phyloP scores from a whole-genome alignment of 495 filamentous ascomycete species.

The Penicillium alfredii region DNA sequence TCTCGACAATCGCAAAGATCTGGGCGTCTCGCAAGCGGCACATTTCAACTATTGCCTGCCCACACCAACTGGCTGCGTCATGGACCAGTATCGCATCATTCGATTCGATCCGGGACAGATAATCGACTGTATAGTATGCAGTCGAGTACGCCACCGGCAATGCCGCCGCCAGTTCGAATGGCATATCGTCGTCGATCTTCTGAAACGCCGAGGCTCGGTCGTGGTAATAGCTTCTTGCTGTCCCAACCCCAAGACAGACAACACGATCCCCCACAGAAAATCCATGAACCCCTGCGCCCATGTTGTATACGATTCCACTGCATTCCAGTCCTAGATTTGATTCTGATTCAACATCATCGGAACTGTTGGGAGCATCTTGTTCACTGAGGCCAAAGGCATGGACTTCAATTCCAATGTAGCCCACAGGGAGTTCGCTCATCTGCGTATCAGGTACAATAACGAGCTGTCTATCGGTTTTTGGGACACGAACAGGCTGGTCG shows the following conservation, averaged over 20 bases:
- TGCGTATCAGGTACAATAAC: slow-evolving; percentile 2
- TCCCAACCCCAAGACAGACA: slow-evolving; percentile 22
- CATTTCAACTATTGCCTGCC: slow-evolving; percentile 11
- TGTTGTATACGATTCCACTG: slow-evolving; percentile 35
- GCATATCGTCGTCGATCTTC: slow-evolving; percentile 9
- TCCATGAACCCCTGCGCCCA: slow-evolving; percentile 18
- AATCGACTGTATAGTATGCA: slow-evolving; percentile 7
- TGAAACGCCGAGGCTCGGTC: slow-evolving; percentile 14
- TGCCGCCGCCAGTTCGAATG: slow-evolving; percentile 11
- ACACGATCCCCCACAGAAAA: slow-evolving; percentile 45
- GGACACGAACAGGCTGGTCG: slow-evolving; percentile 7
- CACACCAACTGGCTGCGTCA: slow-evolving; percentile 7
- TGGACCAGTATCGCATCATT: slow-evolving; percentile 4
- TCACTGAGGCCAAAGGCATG: slow-evolving; percentile 34
- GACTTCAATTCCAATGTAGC: slow-evolving; percentile 26
- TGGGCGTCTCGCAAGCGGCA: neutral
- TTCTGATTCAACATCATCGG: slow-evolving; percentile 16
- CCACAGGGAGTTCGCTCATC: slow-evolving; percentile 4
- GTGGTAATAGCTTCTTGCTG: slow-evolving; percentile 14
- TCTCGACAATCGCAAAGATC: slow-evolving; percentile 3
- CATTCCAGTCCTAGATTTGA: slow-evolving; percentile 35
- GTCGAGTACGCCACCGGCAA: slow-evolving; percentile 10
- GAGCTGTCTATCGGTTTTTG: neutral
- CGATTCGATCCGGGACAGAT: slow-evolving; percentile 1
- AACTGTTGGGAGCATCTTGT: slow-evolving; percentile 27